These are phyloP conservation scores for Torulaspora franciscae DNA, from an alignment of 805 yeast genomes.

Conservation along the genomic window DNA sequence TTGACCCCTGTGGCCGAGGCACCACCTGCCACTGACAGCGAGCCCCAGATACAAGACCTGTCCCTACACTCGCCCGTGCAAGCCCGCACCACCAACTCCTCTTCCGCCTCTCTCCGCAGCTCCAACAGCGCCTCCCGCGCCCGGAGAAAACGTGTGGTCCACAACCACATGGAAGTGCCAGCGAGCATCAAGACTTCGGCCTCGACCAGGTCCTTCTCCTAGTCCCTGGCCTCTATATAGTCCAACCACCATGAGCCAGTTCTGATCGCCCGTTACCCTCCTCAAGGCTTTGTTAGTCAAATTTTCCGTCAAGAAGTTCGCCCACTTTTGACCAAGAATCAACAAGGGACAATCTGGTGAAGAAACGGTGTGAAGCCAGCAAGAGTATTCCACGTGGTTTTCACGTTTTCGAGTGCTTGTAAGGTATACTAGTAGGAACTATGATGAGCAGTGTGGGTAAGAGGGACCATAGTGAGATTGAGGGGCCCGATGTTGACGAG, in stretches of 20 bases:
- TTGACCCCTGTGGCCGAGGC: neutral
- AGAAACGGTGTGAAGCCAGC: constrained; percentile 5
- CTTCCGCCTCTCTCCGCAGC: constrained; percentile 21
- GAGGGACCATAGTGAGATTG: constrained; percentile 8
- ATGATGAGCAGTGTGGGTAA: constrained; percentile 8
- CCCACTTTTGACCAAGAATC: neutral
- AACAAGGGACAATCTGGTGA: constrained; percentile 1
- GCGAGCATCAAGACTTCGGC: constrained; percentile 14
- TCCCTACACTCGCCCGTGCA: constrained; percentile 1
- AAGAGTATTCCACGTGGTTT: constrained; percentile 30
- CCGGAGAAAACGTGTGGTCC: constrained; percentile 14
- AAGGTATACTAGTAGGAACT: neutral
- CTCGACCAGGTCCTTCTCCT: constrained; percentile 17
- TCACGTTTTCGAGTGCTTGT: constrained; percentile 25
- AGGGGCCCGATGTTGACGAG: constrained; percentile 5
- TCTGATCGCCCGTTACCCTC: neutral
- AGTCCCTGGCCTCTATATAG: neutral
- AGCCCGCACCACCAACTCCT: constrained; percentile 8
- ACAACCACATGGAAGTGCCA: constrained; percentile 20
- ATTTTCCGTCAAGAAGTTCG: neutral
- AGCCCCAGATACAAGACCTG: constrained; percentile 2
- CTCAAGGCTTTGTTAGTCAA: neutral
- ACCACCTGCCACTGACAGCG: neutral
- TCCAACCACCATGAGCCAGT: neutral
- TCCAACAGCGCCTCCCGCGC: constrained; percentile 5